Evolutionary conservation across 2,329 filamentous ascomycete genomes (phyloP), one percentile per base, ranked within the genome.

Genomic region (Neofusicoccum umdonicola): DNA sequence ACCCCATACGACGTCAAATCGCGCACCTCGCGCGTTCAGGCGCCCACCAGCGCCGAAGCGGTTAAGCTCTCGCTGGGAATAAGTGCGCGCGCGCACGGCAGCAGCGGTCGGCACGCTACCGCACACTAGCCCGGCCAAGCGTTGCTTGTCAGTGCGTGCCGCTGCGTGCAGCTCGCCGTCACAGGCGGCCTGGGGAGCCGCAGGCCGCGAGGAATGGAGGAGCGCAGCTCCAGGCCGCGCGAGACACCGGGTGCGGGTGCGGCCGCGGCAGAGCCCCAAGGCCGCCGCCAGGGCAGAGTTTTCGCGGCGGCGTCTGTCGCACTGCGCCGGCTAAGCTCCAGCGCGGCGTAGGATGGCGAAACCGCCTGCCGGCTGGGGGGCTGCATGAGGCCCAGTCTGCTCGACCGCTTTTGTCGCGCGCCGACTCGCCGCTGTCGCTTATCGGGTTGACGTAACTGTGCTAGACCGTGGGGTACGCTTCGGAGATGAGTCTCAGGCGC

Each of bases 401-500:
- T 60, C 56, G 56, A 60, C 56, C 56, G 56, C 56, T 62, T 62
- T 51, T 62, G 60, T 63, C 61, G 50, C 44, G 44, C 47, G 37
- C 60, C 60, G 45, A 51, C 17, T 50, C 44, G 34, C 58, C 37
- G 62, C 41, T 41, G 41, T 64, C 50, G 62, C 42, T 57, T 47
- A 63, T 54, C 39, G 62, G 62, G 50, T 62, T 62, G 58, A 62
- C 58, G 58, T 62, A 62, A 62, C 58, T 60, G 22, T 42, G 42
- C 47, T 39, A 60, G 56, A 60, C 56, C 56, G 56, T 60, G 56
- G 56, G 56, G 56, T 60, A 47, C 31, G 56, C 48, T 54, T 52
- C 61, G 48, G 41, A 54, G 39, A 63, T 62, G 48, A 52, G 50
- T 52, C 61, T 52, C 48, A 52, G 44, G 61, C 42, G 27, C 42